Evolutionary conservation across 139 green algal genomes (phyloP).

Genomic region (Chlorella sorokiniana): DNA sequence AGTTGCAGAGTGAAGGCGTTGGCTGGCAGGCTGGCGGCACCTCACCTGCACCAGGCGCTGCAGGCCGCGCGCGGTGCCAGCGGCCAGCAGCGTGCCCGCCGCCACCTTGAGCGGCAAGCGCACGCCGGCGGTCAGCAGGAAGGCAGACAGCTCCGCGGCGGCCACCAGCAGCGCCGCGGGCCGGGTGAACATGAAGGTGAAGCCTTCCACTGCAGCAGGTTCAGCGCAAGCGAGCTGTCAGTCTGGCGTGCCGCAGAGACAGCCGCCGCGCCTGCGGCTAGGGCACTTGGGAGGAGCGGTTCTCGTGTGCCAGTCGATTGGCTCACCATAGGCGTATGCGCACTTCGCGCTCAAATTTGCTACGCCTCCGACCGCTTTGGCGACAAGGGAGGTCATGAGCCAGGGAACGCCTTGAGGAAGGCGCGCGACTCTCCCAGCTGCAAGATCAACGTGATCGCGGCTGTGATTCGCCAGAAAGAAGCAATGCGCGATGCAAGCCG

Average conservation of each 20-base stretch:
- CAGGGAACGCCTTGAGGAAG: neutral
- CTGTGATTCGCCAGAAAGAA: too few relatives aligned
- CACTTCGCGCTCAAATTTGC: neutral
- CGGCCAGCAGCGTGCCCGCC: neutral
- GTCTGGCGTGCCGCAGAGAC: neutral
- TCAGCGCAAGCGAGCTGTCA: neutral
- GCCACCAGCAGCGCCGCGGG: neutral
- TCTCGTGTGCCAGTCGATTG: neutral
- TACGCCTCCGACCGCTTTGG: neutral
- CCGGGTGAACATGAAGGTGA: constrained; percentile 17
- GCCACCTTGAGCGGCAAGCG: neutral
- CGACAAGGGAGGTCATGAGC: neutral
- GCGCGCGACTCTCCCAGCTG: too few relatives aligned
- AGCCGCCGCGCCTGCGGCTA: neutral
- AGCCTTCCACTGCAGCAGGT: constrained; percentile 28
- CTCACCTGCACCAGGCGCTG: constrained; percentile 3
- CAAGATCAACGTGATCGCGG: neutral
- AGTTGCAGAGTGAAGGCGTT: neutral
- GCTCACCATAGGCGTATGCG: neutral
- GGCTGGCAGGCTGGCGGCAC: neutral
- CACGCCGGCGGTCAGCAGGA: neutral
- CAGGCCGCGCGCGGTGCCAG: neutral
- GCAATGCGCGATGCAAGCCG: too few relatives aligned
- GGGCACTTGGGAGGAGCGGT: neutral
- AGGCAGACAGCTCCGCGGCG: constrained; percentile 6